Evolutionary conservation across 2,329 filamentous ascomycete genomes (phyloP).

Genomic region (Phialophora macrospora): DNA sequence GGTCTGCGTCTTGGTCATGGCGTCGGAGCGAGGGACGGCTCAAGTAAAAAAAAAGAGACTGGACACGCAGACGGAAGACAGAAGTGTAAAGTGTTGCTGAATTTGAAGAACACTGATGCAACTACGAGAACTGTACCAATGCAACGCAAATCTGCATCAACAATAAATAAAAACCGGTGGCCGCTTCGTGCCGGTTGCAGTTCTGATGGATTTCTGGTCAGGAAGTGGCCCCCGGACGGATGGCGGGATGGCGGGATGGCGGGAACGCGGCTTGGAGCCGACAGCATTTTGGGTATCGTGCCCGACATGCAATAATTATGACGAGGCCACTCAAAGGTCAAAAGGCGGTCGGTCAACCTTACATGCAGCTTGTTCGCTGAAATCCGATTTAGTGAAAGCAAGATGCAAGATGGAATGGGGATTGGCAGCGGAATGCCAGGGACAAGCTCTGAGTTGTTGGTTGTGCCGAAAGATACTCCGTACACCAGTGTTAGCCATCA

Average conservation of each 20-base stretch:
- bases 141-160: neutral
- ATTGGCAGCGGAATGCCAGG: neutral
- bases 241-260: neutral
- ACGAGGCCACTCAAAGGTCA: neutral
- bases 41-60: neutral
- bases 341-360: neutral
- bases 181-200: neutral
- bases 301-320: neutral
- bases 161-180: neutral
- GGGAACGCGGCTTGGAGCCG: neutral
- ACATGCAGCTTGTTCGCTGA: neutral
- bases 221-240: neutral
- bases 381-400: neutral
- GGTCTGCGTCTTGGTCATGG: conserved; percentile 21
- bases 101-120: neutral
- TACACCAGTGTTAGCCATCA: too few relatives aligned
- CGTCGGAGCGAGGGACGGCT: neutral
- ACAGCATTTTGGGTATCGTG: neutral
- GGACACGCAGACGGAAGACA: conserved; percentile 4
- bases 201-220: neutral
- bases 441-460: neutral
- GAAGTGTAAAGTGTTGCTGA: neutral
- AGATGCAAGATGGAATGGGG: neutral
- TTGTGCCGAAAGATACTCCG: too few relatives aligned
- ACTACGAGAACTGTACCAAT: neutral